These are phyloP conservation scores for Linnemannia elongata DNA, from an alignment of 192 early-diverging fungal species.

Conservation along the genomic window DNA sequence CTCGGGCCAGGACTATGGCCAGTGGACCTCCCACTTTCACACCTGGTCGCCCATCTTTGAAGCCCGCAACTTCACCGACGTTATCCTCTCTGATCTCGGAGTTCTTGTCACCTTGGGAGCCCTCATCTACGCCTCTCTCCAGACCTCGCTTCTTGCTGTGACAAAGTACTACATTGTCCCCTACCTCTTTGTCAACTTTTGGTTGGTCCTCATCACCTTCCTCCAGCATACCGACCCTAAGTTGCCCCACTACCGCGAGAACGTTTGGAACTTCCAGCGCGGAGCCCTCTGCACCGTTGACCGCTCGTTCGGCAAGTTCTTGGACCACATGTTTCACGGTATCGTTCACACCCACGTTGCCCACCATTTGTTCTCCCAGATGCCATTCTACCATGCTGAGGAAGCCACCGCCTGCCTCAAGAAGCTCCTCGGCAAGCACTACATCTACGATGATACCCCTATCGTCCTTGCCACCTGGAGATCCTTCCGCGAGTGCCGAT, in stretches of 20 bases:
- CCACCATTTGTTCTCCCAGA: constrained; percentile 96
- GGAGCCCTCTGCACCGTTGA: constrained; percentile 93
- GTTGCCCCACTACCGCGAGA: constrained; percentile 91
- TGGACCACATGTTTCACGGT: constrained; percentile 86
- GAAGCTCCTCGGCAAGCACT: constrained; percentile 86
- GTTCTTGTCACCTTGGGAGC: constrained; percentile 67
- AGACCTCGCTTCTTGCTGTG: constrained; percentile 72
- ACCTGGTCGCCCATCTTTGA: constrained; percentile 86
- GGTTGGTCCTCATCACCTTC: constrained; percentile 97
- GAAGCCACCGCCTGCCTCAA: constrained; percentile 89
- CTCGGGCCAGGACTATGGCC: constrained; percentile 82
- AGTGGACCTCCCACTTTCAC: constrained; percentile 90
- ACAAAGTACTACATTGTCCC: constrained; percentile 91
- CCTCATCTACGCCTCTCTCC: constrained; percentile 65
- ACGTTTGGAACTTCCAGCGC: constrained; percentile 91
- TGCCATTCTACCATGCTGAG: constrained; percentile 96
- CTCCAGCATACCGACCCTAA: constrained; percentile 92
- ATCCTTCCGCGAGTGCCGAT: constrained; percentile 79
- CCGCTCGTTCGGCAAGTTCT: constrained; percentile 87
- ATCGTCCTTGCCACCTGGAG: constrained; percentile 78
- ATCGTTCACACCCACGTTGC: constrained; percentile 95
- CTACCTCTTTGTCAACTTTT: constrained; percentile 93
- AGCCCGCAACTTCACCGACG: constrained; percentile 73
- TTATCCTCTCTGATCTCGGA: constrained; percentile 84
- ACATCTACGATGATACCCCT: constrained; percentile 80